Evolutionary conservation across 352 stramenopile species (phyloP).

Genomic region (Aphanomyces stellatus): DNA sequence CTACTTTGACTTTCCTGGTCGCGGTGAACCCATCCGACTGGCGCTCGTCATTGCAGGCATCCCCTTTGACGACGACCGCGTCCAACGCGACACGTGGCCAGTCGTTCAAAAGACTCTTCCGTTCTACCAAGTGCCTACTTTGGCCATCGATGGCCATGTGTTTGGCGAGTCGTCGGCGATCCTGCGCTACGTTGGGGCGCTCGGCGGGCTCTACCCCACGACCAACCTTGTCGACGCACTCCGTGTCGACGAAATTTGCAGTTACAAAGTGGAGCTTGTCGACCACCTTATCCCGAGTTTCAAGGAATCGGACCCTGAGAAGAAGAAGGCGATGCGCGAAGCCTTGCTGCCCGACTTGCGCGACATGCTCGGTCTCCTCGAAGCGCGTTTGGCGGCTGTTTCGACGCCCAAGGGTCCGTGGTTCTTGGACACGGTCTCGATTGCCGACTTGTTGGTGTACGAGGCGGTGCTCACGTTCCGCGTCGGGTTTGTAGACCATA

Average conservation of each 20-base stretch:
- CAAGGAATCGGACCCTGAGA: constrained; percentile 17
- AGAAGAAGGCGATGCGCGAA: neutral
- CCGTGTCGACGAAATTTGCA: constrained; percentile 36
- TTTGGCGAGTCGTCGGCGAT: constrained; percentile 45
- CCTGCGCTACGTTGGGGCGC: constrained; percentile 47
- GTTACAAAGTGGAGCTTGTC: constrained; percentile 27
- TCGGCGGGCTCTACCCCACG: constrained; percentile 36
- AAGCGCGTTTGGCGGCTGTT: neutral
- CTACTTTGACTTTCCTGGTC: constrained; percentile 46
- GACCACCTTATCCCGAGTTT: constrained; percentile 14
- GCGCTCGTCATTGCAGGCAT: constrained; percentile 35
- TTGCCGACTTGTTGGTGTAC: constrained; percentile 13
- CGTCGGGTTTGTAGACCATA: neutral
- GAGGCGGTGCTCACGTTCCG: neutral
- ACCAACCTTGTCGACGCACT: constrained; percentile 25
- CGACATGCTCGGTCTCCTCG: neutral
- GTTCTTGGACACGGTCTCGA: neutral
- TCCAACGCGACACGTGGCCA: constrained; percentile 26
- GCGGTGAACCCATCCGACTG: constrained; percentile 41
- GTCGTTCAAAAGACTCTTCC: constrained; percentile 25
- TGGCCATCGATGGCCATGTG: constrained; percentile 35
- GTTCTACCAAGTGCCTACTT: constrained; percentile 35
- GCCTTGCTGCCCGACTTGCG: neutral
- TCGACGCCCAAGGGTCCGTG: neutral
- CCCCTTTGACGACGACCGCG: constrained; percentile 43